Evolutionary conservation across 1,139 yeast genomes (phyloP), one percentile per base, ranked within the genome.

Genomic region (Pichia sp.): DNA sequence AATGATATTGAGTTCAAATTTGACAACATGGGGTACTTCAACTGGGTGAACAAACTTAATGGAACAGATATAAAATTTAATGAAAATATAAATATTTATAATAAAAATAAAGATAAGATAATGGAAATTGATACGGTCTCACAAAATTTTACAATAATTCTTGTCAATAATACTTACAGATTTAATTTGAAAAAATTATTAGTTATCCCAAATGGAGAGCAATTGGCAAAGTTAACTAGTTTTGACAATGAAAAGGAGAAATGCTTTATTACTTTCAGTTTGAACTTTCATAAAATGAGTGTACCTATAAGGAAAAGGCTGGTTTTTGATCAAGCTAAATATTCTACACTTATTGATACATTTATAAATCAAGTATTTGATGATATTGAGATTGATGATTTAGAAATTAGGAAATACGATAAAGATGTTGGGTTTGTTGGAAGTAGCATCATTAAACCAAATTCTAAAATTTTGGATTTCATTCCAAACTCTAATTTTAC

Each of bases 1-100:
- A 11, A 26, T 16, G 27, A 23, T 5, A 27, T 44, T 4, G 22
- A 36, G 9, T 11, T 49, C 4, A 7, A 42, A 3, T 42, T 49
- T 18, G 5, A 23, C 11, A 20, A 41, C 15, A 9, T 18, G 18
- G 47, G 49, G 13, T 11, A 36, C 7, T 41, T 46, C 11, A 35
- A 23, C 25, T 49, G 49, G 49, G 26, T 46, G 12, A 18, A 36
- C 3, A 16, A 6, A 7, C n/a, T 45, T 2, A 46, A 49, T 40
- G 38, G 22, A 9, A 49, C 42, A 3, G n/a, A 41, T 2, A 26
- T 49, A 15, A 24, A 36, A 9, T 41, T 49, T 30, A 20, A 15
- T 7, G 42, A 46, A 2, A 22, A 43, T 32, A 23, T 46, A 9
- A 39, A 23, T n/a, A 24, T 49, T 13, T 22, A 9, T 7, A n/a